Conservation (phyloP, 768 basidiomycete species). For the Boletus barrowsii region DNA sequence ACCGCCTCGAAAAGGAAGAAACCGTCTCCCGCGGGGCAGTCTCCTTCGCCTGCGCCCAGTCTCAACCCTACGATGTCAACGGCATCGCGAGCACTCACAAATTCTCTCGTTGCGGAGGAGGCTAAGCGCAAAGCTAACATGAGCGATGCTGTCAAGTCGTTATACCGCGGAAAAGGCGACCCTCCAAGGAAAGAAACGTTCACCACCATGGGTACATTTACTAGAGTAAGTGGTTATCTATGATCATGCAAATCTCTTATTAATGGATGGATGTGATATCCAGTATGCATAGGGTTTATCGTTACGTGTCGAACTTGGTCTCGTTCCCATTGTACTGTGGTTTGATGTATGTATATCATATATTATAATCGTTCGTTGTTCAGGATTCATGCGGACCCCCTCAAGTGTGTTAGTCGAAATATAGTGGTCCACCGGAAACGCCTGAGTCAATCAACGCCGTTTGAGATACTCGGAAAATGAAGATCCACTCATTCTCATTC, state of each 20-base stretch:
- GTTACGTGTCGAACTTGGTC: not conserved
- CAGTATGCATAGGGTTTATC: constrained; percentile 20
- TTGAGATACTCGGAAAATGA: no score
- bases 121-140: constrained; percentile 78
- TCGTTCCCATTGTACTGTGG: not conserved
- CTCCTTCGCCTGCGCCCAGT: constrained; percentile 28
- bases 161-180: constrained; percentile 61
- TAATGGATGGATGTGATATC: constrained; percentile 6
- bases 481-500: no score
- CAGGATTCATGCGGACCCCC: not conserved
- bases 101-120: constrained; percentile 76
- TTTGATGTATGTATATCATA: constrained; percentile 11
- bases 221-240: constrained; percentile 57
- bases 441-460: no score
- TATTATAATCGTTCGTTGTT: not conserved
- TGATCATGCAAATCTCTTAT: not conserved
- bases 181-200: constrained; percentile 76
- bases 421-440: no score
- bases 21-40: constrained; percentile 5
- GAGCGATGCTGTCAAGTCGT: constrained; percentile 81
- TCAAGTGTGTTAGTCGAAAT: no score
- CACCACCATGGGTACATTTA: constrained; percentile 91
- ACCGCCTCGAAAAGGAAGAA: constrained; percentile 45
- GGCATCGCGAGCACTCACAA: constrained; percentile 63
- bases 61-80: constrained; percentile 51